phyloP scores from a whole-genome alignment of 2,329 filamentous ascomycete genomes.

The Penicillium sp. region DNA sequence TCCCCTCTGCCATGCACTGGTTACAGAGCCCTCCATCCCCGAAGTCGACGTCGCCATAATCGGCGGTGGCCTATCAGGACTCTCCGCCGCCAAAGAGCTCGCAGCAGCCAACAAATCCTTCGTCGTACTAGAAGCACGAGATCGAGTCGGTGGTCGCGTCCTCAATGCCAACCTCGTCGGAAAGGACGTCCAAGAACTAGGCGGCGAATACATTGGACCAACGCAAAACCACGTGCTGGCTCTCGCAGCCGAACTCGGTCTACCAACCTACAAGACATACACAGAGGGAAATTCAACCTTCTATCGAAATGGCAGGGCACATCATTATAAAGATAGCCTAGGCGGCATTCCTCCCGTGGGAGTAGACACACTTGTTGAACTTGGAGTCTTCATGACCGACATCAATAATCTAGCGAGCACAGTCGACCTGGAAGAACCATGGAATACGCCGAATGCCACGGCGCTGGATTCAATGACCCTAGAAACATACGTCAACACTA shows the following conservation, averaged over 20 bases:
- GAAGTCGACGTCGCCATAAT: conserved; percentile 4
- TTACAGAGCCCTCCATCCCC: background rate
- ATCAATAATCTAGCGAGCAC: conserved; percentile 1
- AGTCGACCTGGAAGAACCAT: background rate
- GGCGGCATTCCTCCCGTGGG: conserved; percentile 2
- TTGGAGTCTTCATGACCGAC: conserved; percentile 2
- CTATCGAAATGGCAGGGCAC: background rate
- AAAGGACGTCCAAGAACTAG: conserved; percentile 23
- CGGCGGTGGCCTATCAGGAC: background rate
- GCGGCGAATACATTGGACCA: conserved; percentile 26
- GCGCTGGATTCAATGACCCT: conserved; percentile 1
- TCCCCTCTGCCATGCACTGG: background rate
- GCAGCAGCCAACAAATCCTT: conserved; percentile 7
- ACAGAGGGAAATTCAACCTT: conserved; percentile 3
- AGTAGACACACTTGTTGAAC: background rate
- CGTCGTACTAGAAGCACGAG: conserved; percentile 16
- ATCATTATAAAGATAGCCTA: background rate
- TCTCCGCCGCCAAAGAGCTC: conserved; percentile 7
- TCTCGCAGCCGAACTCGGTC: conserved; percentile 17
- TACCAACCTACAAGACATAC: conserved; percentile 19
- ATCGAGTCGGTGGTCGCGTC: conserved; percentile 20
- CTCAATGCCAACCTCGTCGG: conserved; percentile 12
- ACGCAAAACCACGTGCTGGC: conserved; percentile 23
- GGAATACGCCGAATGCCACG: conserved; percentile 1
- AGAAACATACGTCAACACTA: conserved; percentile 1